Evolutionary conservation across 1,284 basidiomycete genomes (phyloP).

Genomic region (Pyrrhoderma lamaoense): DNA sequence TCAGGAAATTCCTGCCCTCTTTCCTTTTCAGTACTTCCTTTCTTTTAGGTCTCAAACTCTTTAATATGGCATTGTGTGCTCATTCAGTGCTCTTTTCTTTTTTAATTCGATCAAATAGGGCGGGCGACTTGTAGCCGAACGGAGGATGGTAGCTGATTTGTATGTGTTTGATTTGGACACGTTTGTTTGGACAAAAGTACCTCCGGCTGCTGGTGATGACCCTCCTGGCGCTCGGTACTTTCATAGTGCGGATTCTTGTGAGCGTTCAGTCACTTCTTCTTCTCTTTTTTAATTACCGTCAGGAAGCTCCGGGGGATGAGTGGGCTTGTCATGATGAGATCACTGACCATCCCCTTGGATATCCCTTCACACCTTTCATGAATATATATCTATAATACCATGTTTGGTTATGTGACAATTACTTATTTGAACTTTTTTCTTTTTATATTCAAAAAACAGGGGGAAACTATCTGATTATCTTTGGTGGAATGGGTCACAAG

Average conservation of each 20-base stretch:
- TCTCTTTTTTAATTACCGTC: no score
- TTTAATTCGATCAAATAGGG: slow-evolving; percentile 63
- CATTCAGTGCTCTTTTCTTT: slow-evolving; percentile 21
- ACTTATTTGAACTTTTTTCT: background rate
- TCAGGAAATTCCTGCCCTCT: no score
- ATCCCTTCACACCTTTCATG: no score
- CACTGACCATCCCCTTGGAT: no score
- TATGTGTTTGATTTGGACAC: slow-evolving; percentile 80
- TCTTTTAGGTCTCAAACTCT: no score
- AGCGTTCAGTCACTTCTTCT: slow-evolving; percentile 26
- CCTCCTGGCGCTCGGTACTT: slow-evolving; percentile 80
- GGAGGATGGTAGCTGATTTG: slow-evolving; percentile 82
- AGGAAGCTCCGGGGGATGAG: no score
- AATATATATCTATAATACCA: no score
- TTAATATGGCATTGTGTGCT: slow-evolving; percentile 4
- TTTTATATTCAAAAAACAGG: slow-evolving; percentile 36
- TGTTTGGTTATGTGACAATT: no score
- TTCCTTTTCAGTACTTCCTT: no score
- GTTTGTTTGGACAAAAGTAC: slow-evolving; percentile 69
- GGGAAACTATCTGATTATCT: slow-evolving; percentile 83
- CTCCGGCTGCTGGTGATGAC: slow-evolving; percentile 56
- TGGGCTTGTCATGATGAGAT: no score
- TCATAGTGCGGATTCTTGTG: slow-evolving; percentile 85
- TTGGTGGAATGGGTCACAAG: slow-evolving; percentile 87
- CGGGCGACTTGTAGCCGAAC: slow-evolving; percentile 78